phyloP scores from a whole-genome alignment of 495 filamentous ascomycete genomes.

The Aspergillus sclerotiicarbonarius region DNA sequence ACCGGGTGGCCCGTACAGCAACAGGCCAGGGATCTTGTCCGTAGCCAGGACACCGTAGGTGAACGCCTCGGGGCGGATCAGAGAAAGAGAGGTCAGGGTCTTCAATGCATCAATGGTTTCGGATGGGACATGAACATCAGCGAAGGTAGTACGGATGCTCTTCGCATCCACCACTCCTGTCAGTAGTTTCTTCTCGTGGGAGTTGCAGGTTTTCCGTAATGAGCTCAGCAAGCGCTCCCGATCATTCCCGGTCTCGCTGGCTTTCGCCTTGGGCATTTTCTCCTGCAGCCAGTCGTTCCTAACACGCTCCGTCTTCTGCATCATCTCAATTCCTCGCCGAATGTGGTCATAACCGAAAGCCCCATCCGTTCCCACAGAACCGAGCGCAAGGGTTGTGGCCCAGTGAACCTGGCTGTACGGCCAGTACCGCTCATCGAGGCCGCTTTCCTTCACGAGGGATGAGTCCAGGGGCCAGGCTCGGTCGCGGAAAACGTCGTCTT shows the following conservation, averaged over 20 bases:
- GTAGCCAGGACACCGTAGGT: constrained; percentile 90
- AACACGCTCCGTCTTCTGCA: constrained; percentile 34
- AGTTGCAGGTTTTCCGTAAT: constrained; percentile 57
- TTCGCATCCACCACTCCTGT: constrained; percentile 77
- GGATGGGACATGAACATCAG: constrained; percentile 74
- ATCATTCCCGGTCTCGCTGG: constrained; percentile 26
- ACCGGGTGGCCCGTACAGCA: constrained; percentile 92
- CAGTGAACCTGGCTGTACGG: constrained; percentile 60
- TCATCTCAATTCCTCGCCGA: constrained; percentile 35
- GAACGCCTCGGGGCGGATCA: constrained; percentile 90
- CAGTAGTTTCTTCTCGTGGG: constrained; percentile 79
- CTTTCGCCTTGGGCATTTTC: constrained; percentile 27
- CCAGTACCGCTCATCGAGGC: constrained; percentile 55
- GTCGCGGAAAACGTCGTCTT: constrained; percentile 34
- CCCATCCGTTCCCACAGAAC: constrained; percentile 44
- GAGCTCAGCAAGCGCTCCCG: constrained; percentile 37
- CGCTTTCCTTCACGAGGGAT: constrained; percentile 36
- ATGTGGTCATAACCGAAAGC: constrained; percentile 42
- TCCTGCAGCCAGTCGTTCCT: constrained; percentile 41
- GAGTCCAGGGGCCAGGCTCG: constrained; percentile 39
- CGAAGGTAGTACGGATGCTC: constrained; percentile 81
- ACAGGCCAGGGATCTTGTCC: constrained; percentile 83
- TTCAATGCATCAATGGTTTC: constrained; percentile 87
- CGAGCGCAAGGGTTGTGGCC: constrained; percentile 59
- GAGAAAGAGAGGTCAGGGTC: constrained; percentile 82